These are phyloP conservation scores for Gardenia jasminoides DNA, from an alignment of 257 asterid species.

Conservation along the genomic window DNA sequence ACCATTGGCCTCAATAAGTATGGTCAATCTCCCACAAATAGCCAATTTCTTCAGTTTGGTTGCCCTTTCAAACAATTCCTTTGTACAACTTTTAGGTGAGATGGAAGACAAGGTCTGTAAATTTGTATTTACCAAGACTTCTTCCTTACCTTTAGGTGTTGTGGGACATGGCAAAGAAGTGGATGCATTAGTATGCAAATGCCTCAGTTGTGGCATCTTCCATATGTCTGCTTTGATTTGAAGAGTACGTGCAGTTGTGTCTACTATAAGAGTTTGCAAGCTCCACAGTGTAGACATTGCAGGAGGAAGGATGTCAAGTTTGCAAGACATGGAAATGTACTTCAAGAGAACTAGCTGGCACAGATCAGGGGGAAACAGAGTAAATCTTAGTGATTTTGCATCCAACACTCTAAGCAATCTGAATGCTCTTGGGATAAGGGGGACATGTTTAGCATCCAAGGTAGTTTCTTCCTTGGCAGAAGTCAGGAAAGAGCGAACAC, in stretches of 20 bases:
- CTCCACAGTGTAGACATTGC: background rate
- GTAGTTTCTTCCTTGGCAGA: no score
- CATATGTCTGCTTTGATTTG: constrained; percentile 23
- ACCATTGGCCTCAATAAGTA: background rate
- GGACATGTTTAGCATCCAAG: no score
- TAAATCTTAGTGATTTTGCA: background rate
- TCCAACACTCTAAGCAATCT: background rate
- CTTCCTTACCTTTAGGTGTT: background rate
- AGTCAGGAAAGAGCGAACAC: constrained; percentile 15
- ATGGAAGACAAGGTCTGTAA: background rate
- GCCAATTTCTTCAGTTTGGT: background rate
- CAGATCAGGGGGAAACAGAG: constrained; percentile 22
- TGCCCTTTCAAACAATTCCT: background rate
- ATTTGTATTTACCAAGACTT: background rate
- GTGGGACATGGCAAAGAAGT: constrained; percentile 13
- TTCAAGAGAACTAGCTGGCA: constrained; percentile 31
- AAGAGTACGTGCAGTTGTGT: constrained; percentile 22
- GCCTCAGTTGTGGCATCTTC: constrained; percentile 23
- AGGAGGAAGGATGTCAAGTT: background rate
- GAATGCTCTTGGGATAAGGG: no score
- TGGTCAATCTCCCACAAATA: background rate
- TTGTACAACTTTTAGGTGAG: background rate
- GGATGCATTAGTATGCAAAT: constrained; percentile 35
- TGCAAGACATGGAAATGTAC: constrained; percentile 20
- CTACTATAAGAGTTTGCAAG: background rate